Evolutionary conservation across 139 green algal genomes (phyloP), one percentile per base, ranked within the genome.

Genomic region (Mychonastes homosphaera): DNA sequence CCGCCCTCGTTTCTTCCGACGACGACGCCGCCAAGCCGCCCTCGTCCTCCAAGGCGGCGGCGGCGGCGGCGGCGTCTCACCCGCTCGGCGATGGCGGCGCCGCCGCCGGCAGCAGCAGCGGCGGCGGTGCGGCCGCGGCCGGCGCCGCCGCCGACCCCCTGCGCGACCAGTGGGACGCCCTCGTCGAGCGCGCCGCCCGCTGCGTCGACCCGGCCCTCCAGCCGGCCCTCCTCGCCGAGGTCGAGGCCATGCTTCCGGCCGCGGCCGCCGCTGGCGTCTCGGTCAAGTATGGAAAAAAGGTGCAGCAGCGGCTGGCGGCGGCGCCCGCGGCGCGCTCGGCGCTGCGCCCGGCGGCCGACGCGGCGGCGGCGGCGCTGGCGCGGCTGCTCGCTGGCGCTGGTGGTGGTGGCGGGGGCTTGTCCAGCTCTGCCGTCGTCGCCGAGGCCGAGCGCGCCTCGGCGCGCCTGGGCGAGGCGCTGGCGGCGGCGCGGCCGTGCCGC

Each of bases 281-380:
- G 24, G 55, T 71, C 34, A 78, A 78, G 45, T 78, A 78, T 27
- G 65, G 71, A 7, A 53, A 58, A 34, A 78, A 78, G 71, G 65
- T 73, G 60, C 54, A 67, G 56, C 69, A 71, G 57, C 69, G 69
- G 10, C 55, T 76, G 53, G 56, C 64, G 62, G 33, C 36, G 21
- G 62, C 68, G 7, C 57, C 15, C 1, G 62, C 69, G n/a, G 62
- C 62, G 1, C 53, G 60, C 1, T 18, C 19, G 8, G 53, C 60
- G 9, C 60, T 74, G 54, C 32, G 51, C 39, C 40, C 54, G 1
- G 67, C 67, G 27, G 41, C 65, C 26, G 33, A 33, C 28, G 16
- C 13, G 7, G 12, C 19, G 29, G 45, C 52, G 6, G n/a, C 16
- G 35, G 29, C n/a, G 1, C 24, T 8, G 4, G 53, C 41, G 4